Percentiles rank a stretch among this genome's conserved stretches.
These are phyloP conservation scores for Sparassis latifolia DNA, from an alignment of 1,284 basidiomycete genomes.

Conservation along the genomic window DNA sequence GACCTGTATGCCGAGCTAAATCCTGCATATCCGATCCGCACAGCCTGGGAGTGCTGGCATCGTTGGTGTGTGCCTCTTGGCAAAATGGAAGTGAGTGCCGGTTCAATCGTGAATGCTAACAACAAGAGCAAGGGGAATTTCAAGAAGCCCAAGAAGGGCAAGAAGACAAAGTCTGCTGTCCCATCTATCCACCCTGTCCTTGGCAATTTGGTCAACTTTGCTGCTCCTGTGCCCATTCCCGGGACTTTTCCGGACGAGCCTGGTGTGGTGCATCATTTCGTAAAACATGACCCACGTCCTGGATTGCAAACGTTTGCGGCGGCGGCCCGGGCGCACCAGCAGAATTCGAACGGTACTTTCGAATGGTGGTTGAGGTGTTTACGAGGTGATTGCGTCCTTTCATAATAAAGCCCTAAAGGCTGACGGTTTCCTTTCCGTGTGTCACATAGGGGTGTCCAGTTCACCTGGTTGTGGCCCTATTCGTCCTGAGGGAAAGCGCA, in stretches of 20 bases:
- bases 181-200: background rate
- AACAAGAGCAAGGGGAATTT: no score
- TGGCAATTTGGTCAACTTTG: background rate
- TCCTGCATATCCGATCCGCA: slow-evolving; percentile 10
- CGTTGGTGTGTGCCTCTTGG: slow-evolving; percentile 16
- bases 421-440: no score
- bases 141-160: no score
- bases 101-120: no score
- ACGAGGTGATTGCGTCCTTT: no score
- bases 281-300: slow-evolving; percentile 9
- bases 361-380: no score
- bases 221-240: slow-evolving; percentile 7
- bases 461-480: no score
- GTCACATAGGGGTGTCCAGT: no score
- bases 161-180: background rate
- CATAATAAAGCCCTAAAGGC: no score
- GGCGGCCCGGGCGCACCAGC: slow-evolving; percentile 5
- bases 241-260: slow-evolving; percentile 15
- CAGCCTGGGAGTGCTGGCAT: slow-evolving; percentile 18
- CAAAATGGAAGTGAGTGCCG: no score
- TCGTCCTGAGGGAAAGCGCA: background rate
- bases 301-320: slow-evolving; percentile 11
- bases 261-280: slow-evolving; percentile 11
- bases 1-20: no score
- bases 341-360: no score